Evolutionary conservation across 805 yeast genomes (phyloP).

Genomic region (Zygoascus ofunaensis): DNA sequence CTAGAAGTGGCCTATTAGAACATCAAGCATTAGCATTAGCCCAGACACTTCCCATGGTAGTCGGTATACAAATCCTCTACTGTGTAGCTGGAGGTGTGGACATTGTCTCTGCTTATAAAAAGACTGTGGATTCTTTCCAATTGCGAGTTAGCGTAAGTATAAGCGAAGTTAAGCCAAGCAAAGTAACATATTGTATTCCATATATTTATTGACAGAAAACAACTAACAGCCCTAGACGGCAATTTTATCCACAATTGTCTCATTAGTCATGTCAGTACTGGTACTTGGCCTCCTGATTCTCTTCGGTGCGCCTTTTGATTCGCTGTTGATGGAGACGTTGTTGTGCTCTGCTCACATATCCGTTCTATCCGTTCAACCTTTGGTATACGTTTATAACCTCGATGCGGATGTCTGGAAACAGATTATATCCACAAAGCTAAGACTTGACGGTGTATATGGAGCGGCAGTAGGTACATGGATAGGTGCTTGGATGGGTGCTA

Average conservation of each 20-base stretch:
- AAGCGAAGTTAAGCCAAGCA: neutral
- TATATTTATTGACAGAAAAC: neutral
- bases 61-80: conserved; percentile 18
- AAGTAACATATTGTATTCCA: neutral
- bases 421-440: conserved; percentile 23
- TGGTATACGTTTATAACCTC: conserved; percentile 46
- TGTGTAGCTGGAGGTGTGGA: conserved; percentile 16
- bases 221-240: conserved; percentile 14
- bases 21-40: conserved; percentile 12
- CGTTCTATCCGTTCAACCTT: conserved; percentile 50
- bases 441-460: conserved; percentile 28
- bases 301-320: conserved; percentile 73
- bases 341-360: conserved; percentile 55
- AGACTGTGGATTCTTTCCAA: neutral
- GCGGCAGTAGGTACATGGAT: conserved; percentile 37
- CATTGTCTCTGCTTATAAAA: neutral
- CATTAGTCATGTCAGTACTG: conserved; percentile 23
- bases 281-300: conserved; percentile 37
- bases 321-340: conserved; percentile 45
- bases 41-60: conserved; percentile 13
- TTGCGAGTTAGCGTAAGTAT: conserved; percentile 1
- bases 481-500: conserved; percentile 89
- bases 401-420: conserved; percentile 40
- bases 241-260: conserved; percentile 23
- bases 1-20: neutral